Evolutionary conservation across 768 basidiomycete genomes (phyloP), one percentile per base, ranked within the genome.

Genomic region (Termitomyces eurrhizus): DNA sequence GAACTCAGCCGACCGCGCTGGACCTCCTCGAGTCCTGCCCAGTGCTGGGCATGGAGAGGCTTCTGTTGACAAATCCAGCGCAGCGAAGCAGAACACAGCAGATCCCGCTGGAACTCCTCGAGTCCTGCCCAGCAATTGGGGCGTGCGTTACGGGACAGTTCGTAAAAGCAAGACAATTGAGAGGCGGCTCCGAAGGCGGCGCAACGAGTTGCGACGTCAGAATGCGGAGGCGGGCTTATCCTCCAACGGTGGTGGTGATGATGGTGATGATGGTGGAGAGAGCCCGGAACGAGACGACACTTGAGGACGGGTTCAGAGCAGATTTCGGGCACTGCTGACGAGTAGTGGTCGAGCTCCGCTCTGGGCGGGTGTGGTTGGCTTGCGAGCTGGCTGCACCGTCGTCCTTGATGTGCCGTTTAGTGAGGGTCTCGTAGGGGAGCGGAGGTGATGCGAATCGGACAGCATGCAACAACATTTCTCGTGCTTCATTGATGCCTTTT

Each of bases 321-420:
- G 53, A 42, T 32, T 41, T n/a, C 29, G 39, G 3, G 18, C 39
- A n/a, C 53, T 54, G 53, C 53, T 54, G 53, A 54, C 53, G 53
- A 41, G 52, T 26, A 39, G 52, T 26, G 52, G 16, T 35, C 35
- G 21, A 36, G 51, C 35, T 52, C 51, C 21, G 24, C 39, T 53
- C 39, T 53, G 26, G 41, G 11, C 24, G 37, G 52, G 52, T 53
- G 52, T 41, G 24, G 14, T 29, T 39, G 26, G 52, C 37, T 53
- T 53, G 9, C 37, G 52, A 41, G 52, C 52, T 41, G 8, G 18
- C 9, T 18, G 26, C 26, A 53, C 52, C 52, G 52, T 53, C 52
- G 52, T 53, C 18, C 52, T 53, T 24, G 52, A 41, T 41, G 37
- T n/a, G 26, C 16, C 37, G 11, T 53, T 18, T 16, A 53, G 52